Evolutionary conservation across 495 filamentous ascomycete genomes (phyloP).

Genomic region (Oidiodendron maius): DNA sequence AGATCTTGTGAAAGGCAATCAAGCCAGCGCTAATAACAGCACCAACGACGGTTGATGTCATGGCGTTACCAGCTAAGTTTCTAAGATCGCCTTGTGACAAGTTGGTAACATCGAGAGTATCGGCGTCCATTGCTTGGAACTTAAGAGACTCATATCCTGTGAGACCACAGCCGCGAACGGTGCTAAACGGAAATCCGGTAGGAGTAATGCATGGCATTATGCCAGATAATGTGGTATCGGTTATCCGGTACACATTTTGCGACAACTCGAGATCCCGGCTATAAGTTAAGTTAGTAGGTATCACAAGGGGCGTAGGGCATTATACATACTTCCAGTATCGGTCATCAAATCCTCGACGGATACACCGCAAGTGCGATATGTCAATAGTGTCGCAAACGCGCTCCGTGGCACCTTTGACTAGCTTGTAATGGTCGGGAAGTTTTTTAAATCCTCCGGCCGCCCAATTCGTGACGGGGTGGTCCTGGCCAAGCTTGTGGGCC

Average conservation of each 20-base stretch:
- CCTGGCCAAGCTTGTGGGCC: conserved; percentile 38
- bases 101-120: conserved; percentile 53
- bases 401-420: conserved; percentile 29
- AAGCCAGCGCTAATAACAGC: conserved; percentile 51
- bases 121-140: conserved; percentile 67
- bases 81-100: conserved; percentile 61
- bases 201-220: conserved; percentile 70
- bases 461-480: conserved; percentile 53
- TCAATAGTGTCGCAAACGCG: conserved; percentile 67
- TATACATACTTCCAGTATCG: conserved; percentile 55
- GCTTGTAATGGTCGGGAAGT: conserved; percentile 42
- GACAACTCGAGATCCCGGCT: conserved; percentile 62
- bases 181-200: conserved; percentile 54
- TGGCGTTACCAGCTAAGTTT: conserved; percentile 79
- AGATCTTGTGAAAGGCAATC: conserved; percentile 32
- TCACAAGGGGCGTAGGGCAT: neutral
- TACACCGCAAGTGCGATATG: conserved; percentile 46
- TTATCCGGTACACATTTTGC: conserved; percentile 65
- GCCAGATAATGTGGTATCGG: conserved; percentile 43
- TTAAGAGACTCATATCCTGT: conserved; percentile 60
- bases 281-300: conserved; percentile 5
- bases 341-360: conserved; percentile 45
- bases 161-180: conserved; percentile 55
- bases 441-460: conserved; percentile 40
- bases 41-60: conserved; percentile 71